Evolutionary conservation across 2,329 filamentous ascomycete genomes (phyloP), one percentile per base, ranked within the genome.

Genomic region (Venturia aucupariae): DNA sequence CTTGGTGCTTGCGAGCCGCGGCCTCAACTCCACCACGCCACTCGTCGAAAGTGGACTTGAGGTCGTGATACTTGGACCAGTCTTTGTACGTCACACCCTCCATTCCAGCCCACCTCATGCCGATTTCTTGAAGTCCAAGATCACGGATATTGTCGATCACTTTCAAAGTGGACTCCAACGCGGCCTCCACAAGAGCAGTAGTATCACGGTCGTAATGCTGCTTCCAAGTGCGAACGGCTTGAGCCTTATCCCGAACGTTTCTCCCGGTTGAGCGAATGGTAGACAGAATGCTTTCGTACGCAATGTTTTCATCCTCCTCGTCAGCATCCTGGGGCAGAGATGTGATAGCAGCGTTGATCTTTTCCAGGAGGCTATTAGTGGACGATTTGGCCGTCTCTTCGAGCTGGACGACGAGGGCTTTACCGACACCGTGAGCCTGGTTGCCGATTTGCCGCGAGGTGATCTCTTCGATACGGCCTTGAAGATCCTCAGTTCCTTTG

Each of bases 21-120:
- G 86, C 81, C 72, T 90, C 87, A 60, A 99, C 86, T 69, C 95
- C 90, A 42, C 85, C 81, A 64, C 90, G 88, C 92, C 93, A 97
- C 70, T 90, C 86, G 60, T 88, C 87, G 62, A 97, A 90, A 15
- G 89, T 88, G 63, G 84, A 85, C 78, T 90, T 95, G 65, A 99
- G 81, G 66, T 90, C 86, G 74, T 97, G 92, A 72, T 96, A 99
- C 74, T 93, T 94, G 66, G 88, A 86, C 94, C 94, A 99, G 74
- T 99, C 92, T 75, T 95, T 92, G 81, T 99, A 97, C 1, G 93
- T 96, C 67, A 99, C 85, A 39, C 91, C 91, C 65, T 97, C 92
- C 78, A 92, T 94, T 88, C 90, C 96, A 15, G 93, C 92, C 92
- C 94, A 99, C 66, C 78, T 83, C 86, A 95, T 93, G 65, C 92